Evolutionary conservation across 1,284 basidiomycete species (phyloP), one percentile per base, ranked within the genome.

Genomic region (Trametes hirsuta): DNA sequence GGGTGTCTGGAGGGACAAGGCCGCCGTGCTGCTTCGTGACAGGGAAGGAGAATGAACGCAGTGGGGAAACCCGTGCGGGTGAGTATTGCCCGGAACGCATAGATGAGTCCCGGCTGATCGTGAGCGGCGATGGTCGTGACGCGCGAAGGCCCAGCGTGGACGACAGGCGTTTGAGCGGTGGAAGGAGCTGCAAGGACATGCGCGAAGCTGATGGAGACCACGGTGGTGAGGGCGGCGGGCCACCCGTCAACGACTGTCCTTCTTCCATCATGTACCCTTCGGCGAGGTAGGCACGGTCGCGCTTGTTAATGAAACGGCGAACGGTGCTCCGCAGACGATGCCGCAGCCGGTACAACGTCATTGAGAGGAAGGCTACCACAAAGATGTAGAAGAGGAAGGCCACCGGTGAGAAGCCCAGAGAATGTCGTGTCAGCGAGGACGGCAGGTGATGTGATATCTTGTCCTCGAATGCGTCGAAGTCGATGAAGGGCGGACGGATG

Each of bases 361-460:
- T 71, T 18, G 79, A 59, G 52, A 84, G 47, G 35, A 82, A 53
- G 44, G 77, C 69, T 36, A 82, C 67, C 39, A 82, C 64, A 50
- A 79, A 66, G 10, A 80, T 58, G 67, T 84, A 86, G 67, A 88
- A 79, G 6, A 88, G 62, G 67, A 88, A 76, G 15, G 83, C 72
- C 22, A 90, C 77, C 14, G 84, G 84, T 2, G 89, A 89, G 71
- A 91, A 90, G 0, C 90, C 89, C 37, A 91, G 80, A 0, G 85
- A 84, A 25, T 81, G 74, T 45, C 86, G 79, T 9, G 80, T 84
- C 44, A 91, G 73, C 4, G 81, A 81, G 15, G 79, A 67, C 11
- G 88, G 88, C 25, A 91, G 76, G 68, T 86, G 87, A 39, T 85
- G 80, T 12, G 84, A 81, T 47, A 90, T 75, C 44, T 74, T 79